Evolutionary conservation across 441 rosid species (phyloP).

Genomic region (Eutrema salsugineum): DNA sequence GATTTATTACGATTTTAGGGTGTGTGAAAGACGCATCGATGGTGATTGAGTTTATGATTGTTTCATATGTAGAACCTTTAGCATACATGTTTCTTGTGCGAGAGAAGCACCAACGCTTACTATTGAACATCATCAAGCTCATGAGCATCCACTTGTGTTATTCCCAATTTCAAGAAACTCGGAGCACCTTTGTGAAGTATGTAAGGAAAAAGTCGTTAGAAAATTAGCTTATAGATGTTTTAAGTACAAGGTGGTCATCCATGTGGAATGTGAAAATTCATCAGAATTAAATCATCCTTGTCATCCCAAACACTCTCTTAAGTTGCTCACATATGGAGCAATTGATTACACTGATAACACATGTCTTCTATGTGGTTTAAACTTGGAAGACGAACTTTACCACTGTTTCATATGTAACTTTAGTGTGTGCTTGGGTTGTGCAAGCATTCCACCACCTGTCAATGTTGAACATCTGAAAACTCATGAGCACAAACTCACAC

Average conservation of each 20-base stretch:
- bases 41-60: neutral
- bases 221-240: conserved; percentile 4
- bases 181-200: neutral
- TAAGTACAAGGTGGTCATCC: neutral
- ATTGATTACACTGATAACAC: neutral
- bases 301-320: neutral
- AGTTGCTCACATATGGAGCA: neutral
- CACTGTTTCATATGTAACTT: neutral
- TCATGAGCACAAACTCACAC: neutral
- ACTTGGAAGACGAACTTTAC: neutral
- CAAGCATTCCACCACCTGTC: neutral
- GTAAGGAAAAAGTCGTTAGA: neutral
- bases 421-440: neutral
- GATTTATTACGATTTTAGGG: neutral
- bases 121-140: neutral
- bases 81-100: neutral
- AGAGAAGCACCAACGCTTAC: neutral
- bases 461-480: neutral
- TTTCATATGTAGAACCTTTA: neutral
- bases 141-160: neutral
- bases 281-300: neutral
- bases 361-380: neutral
- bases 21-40: neutral
- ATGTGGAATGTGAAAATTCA: conserved; percentile 9
- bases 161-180: neutral